Conservation (phyloP, 768 basidiomycete species). For the Collybia mongolica region DNA sequence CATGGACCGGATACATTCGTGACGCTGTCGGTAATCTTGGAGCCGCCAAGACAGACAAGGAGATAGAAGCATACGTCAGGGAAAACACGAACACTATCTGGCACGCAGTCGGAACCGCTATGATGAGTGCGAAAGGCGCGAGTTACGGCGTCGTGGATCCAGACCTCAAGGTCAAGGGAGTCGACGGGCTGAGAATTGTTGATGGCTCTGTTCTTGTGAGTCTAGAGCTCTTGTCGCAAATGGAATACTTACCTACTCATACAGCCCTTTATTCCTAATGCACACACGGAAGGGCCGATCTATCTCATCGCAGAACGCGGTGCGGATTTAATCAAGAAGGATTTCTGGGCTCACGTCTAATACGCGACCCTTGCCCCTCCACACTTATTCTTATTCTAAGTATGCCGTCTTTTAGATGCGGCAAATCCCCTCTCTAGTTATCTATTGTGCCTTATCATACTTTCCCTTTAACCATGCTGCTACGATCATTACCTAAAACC, state of each 20-base stretch:
- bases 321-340: constrained; percentile 9
- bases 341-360: too few relatives aligned
- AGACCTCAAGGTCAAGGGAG: constrained; percentile 25
- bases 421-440: too few relatives aligned
- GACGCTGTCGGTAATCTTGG: constrained; percentile 8
- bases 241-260: not conserved
- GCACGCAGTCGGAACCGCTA: constrained; percentile 19
- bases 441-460: too few relatives aligned
- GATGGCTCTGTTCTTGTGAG: constrained; percentile 26
- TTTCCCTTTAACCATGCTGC: too few relatives aligned
- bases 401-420: too few relatives aligned
- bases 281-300: constrained; percentile 9
- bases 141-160: constrained; percentile 26
- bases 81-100: constrained; percentile 7
- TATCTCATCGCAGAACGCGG: constrained; percentile 12
- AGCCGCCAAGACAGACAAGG: constrained; percentile 7
- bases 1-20: constrained; percentile 26
- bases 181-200: constrained; percentile 22
- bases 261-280: constrained; percentile 12
- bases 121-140: constrained; percentile 19
- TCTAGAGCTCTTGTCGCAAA: not conserved
- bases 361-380: too few relatives aligned
- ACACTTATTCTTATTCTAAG: too few relatives aligned
- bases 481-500: too few relatives aligned
- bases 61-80: constrained; percentile 11